Base-by-base conservation (phyloP, 83 land plant genomes). In the Picea abies region DNA sequence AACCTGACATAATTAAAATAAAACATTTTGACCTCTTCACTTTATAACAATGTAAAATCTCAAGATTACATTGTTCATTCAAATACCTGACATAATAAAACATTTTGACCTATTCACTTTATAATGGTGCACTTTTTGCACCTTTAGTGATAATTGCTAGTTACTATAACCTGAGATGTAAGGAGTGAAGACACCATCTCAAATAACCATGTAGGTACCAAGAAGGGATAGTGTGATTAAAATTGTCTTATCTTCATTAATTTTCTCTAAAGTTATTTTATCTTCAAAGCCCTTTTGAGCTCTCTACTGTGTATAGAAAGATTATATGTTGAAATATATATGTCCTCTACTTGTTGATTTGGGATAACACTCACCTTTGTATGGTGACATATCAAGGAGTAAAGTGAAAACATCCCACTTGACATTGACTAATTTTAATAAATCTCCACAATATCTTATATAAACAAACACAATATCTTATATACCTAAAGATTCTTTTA, bases 341-440 rank as follows among this genome's bases (percentile, higher is more conserved):
- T 76, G 78, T 87, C 89, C 65, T 89, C 90, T 1, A 66, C 84
- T 35, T 84, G 90, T 8, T 92, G 80, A 16, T 85, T 92, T 20
- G 91, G 94, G 0, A 90, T 0, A 0, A 35, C 35, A 2, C 2
- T 35, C 35, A 35, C 35, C 3, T 1, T 35, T 35, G 35, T 2
- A 81, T 92, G 84, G 15, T 92, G 84, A 37, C 93, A 95, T 25
- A 95, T 85, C 84, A 90, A 65, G 1, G 96, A 95, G 63, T 95
- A 95, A 26, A 95, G 83, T 0, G 96, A 96, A 84, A 95, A 95
- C 58, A 93, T 95, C 4, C 98, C 98, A 58, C 95, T 93, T 95
- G 79, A 35, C 80, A 81, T 5, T 4, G 29, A 29, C 1, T 29
- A n/a, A n/a, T 29, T 29, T 29, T 26, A 39, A 3, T 22, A 6